phyloP scores from a whole-genome alignment of 352 stramenopile genomes.

The Pythium grandisporangium region DNA sequence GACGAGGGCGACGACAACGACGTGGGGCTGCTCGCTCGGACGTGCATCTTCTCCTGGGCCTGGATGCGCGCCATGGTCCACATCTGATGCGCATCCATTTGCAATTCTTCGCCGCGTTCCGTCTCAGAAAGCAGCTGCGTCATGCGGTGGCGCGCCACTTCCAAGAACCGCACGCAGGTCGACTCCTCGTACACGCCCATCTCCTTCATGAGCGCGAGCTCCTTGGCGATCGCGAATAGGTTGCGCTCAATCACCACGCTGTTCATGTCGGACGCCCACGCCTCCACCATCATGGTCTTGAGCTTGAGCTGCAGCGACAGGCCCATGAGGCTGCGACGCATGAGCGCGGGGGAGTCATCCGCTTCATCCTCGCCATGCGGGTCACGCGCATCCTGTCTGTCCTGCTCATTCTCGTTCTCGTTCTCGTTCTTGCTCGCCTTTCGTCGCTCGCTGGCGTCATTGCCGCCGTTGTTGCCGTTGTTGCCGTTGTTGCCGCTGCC shows the following conservation, averaged over 20 bases:
- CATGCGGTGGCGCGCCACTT: constrained; percentile 60
- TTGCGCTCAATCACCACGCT: constrained; percentile 82
- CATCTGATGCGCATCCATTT: constrained; percentile 59
- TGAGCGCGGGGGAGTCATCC: constrained; percentile 13
- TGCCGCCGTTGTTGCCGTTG: constrained; percentile 4
- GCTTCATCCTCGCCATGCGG: constrained; percentile 11
- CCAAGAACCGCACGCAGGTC: constrained; percentile 70
- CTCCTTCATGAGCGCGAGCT: constrained; percentile 66
- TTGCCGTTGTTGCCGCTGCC: constrained; percentile 5
- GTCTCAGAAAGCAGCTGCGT: constrained; percentile 47
- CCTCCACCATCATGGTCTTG: constrained; percentile 79
- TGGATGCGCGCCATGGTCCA: constrained; percentile 74
- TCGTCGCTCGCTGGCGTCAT: constrained; percentile 4
- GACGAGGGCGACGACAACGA: no score
- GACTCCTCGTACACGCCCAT: constrained; percentile 68
- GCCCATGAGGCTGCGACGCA: constrained; percentile 63
- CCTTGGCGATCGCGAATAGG: constrained; percentile 72
- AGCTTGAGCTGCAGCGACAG: constrained; percentile 77
- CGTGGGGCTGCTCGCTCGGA: constrained; percentile 23
- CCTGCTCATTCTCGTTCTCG: no score
- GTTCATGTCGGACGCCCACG: constrained; percentile 81
- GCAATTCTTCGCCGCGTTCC: constrained; percentile 45
- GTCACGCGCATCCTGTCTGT: background rate
- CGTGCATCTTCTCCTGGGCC: constrained; percentile 35
- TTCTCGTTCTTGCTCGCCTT: no score